Base-by-base conservation (phyloP, 768 basidiomycete species). In the Tricholoma flavovirens region DNA sequence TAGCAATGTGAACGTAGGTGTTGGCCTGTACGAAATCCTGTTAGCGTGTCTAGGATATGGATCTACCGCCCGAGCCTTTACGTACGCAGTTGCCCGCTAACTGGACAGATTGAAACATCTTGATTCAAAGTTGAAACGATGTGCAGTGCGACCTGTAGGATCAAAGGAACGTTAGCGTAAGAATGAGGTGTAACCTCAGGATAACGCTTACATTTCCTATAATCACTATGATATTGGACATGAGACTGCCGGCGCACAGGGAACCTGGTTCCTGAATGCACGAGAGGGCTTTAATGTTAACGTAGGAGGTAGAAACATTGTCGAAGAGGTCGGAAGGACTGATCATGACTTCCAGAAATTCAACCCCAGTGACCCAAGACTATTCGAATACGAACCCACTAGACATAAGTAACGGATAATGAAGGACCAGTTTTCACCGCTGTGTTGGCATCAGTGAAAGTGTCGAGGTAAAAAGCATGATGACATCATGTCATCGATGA, bases 1-100 rank as follows among this genome's bases (percentile, higher is more conserved):
- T 68, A 80, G 74, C 77, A 73, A 73, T 63, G 67, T 49, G 55
- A 63, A 66, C 62, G 58, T 57, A 67, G 63, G 35, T 9, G 35
- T 36, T 36, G 7, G 35, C 35, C 75, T 63, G 54, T 49, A 53
- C 49, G 45, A 64, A 73, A 77, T 82, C 78, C 55, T 73, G 75
- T 68, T 64, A 62, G 43, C 40, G 59, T 43, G 49, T 59, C 51
- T 54, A 63, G 53, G 53, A 45, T 64, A 69, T n/a, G n/a, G n/a
- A n/a, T n/a, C n/a, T n/a, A n/a, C n/a, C n/a, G n/a, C 30, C 30
- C 30, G 9, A 30, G 30, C 30, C 30, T 30, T 30, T 30, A 30
- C 30, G 9, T 30, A 30, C 9, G 4, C 30, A 30, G 30, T n/a
- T n/a, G n/a, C n/a, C n/a, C n/a, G n/a, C n/a, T n/a, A n/a, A n/a